Evolutionary conservation across 1,139 yeast genomes (phyloP), one percentile per base, ranked within the genome.

Genomic region (Pichia sp.): DNA sequence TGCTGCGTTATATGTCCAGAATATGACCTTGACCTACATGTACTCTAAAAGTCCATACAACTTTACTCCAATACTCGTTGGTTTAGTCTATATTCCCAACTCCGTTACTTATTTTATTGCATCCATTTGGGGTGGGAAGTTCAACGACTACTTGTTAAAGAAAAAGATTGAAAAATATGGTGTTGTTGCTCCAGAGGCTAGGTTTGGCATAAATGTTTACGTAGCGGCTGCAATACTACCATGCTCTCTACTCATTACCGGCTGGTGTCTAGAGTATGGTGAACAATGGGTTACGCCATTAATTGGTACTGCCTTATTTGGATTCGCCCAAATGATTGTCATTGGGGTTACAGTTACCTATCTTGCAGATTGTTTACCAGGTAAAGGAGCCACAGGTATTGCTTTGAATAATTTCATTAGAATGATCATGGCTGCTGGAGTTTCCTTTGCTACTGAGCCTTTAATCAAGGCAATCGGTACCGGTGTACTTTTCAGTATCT

Each of bases 361-460:
- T 66, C 72, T 90, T 56, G 92, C 90, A 2, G 96, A 90, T 67
- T 83, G 91, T 0, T 75, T 90, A 51, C 96, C 96, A 0, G 96
- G 96, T 0, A 78, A 85, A 63, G 96, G 96, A 43, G 92, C 96
- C 5, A 87, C 95, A 0, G 96, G 95, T 1, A 89, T 89, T 46
- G 96, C 96, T 0, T 69, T 90, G 55, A 89, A 87, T 64, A 90
- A 89, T 64, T 76, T 90, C 58, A 74, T 85, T 43, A 76, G 96
- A 63, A 87, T 84, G 75, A 73, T 83, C 1, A 73, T 87, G 59
- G 96, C 95, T 0, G 89, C 95, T 0, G 74, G 78, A 3, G 92
- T 89, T 6, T 84, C 92, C 0, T 90, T 90, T 67, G 75, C 84
- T 14, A 82, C 86, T 1, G 91, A 85, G 49, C 95, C 96, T 0